A percentile compares a stretch with the other conserved stretches of the same genome.
Conservation (phyloP, 139 green algal genomes). For the Protoeuglena noctilucae region DNA sequence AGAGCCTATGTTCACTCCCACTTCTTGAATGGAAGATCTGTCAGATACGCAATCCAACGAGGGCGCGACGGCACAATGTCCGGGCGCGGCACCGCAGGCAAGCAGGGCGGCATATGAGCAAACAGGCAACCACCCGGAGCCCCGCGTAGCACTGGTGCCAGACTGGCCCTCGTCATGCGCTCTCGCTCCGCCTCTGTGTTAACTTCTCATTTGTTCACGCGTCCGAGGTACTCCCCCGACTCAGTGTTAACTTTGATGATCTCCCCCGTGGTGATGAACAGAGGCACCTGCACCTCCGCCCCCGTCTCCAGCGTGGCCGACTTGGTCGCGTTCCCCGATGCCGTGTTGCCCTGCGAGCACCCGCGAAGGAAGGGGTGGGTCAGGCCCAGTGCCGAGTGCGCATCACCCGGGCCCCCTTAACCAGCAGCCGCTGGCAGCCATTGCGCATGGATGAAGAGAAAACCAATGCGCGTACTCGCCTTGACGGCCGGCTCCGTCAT, state of each 20-base stretch:
- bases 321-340: constrained; percentile 57
- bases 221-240: not conserved
- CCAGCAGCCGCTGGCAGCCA: not conserved
- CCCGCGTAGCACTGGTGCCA: too few relatives aligned
- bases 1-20: too few relatives aligned
- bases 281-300: constrained; percentile 34
- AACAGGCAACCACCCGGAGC: too few relatives aligned
- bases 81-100: too few relatives aligned
- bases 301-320: constrained; percentile 61
- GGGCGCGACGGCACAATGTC: too few relatives aligned
- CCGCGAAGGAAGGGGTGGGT: not conserved
- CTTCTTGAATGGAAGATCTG: too few relatives aligned
- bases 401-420: constrained; percentile 22
- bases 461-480: constrained; percentile 50
- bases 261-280: constrained; percentile 69
- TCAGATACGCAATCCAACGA: too few relatives aligned
- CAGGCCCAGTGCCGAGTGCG: not conserved
- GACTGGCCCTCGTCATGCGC: too few relatives aligned
- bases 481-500: constrained; percentile 75
- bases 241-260: constrained; percentile 73
- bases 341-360: constrained; percentile 28
- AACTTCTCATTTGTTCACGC: too few relatives aligned
- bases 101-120: too few relatives aligned
- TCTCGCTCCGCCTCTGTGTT: too few relatives aligned
- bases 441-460: not conserved